A percentile compares a stretch with the other conserved stretches of the same genome.
These are phyloP conservation scores for Aquanectria penicillioides DNA, from an alignment of 2,329 filamentous ascomycete genomes.

Conservation along the genomic window DNA sequence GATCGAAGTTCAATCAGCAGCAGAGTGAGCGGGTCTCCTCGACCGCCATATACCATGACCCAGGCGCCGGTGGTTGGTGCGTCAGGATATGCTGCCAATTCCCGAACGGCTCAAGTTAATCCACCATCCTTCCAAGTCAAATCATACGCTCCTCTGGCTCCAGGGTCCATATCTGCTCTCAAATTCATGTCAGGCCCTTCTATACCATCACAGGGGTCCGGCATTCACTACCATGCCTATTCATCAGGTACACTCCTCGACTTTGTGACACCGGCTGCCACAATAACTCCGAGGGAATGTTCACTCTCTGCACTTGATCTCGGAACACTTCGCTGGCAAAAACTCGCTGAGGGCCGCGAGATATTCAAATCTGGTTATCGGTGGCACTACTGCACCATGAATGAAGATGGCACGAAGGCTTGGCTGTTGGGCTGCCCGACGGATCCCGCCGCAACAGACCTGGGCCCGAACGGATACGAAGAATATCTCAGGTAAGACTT, in stretches of 20 bases:
- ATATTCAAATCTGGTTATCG: conserved; percentile 92
- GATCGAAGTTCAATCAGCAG: conserved; percentile 57
- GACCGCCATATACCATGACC: conserved; percentile 61
- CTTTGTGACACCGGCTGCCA: conserved; percentile 91
- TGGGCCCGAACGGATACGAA: conserved; percentile 78
- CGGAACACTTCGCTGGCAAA: conserved; percentile 90
- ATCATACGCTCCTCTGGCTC: conserved; percentile 83
- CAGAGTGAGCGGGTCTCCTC: conserved; percentile 60
- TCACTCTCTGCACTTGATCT: conserved; percentile 91
- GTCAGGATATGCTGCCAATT: conserved; percentile 75
- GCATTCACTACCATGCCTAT: conserved; percentile 95
- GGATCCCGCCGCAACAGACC: conserved; percentile 72
- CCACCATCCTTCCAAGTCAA: conserved; percentile 73
- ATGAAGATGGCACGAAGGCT: conserved; percentile 93
- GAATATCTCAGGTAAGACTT: conserved; percentile 77
- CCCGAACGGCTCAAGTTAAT: conserved; percentile 73
- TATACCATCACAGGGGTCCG: conserved; percentile 87
- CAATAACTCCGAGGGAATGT: conserved; percentile 86
- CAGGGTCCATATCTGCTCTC: conserved; percentile 87
- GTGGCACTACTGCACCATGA: conserved; percentile 98
- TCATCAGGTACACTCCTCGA: conserved; percentile 93
- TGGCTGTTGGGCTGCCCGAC: conserved; percentile 95
- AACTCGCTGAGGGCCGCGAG: conserved; percentile 91
- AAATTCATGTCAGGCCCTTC: conserved; percentile 86
- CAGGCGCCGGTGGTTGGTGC: conserved; percentile 64